phyloP scores from a whole-genome alignment of 2,329 filamentous ascomycete species.

The Macrophomina tecta region DNA sequence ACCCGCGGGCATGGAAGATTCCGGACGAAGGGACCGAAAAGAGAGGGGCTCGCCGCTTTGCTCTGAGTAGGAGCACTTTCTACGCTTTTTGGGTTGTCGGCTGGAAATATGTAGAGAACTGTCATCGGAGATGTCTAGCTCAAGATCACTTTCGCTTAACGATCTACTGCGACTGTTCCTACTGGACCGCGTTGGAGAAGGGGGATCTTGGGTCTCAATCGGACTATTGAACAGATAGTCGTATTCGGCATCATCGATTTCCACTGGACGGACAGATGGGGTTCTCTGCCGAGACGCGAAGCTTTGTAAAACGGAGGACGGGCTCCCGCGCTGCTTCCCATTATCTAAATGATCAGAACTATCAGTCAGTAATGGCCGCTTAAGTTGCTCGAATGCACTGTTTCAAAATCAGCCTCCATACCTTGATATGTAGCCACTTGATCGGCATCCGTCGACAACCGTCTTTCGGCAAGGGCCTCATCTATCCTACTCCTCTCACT shows the following conservation, averaged over 20 bases:
- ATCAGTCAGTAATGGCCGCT: background rate
- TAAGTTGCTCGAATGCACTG: background rate
- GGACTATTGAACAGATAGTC: background rate
- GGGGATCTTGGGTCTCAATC: background rate
- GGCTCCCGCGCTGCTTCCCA: background rate
- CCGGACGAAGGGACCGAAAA: background rate
- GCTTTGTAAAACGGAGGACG: background rate
- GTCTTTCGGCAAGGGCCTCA: background rate
- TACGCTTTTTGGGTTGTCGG: background rate
- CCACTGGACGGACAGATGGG: background rate
- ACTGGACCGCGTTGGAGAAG: background rate
- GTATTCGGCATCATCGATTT: background rate
- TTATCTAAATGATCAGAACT: background rate
- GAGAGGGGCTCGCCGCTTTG: background rate
- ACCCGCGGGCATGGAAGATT: background rate
- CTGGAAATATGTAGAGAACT: background rate
- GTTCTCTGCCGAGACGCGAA: background rate
- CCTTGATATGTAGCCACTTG: background rate
- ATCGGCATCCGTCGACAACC: background rate
- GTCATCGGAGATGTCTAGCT: background rate
- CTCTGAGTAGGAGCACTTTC: background rate
- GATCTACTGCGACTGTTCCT: background rate
- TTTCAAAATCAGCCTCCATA: background rate
- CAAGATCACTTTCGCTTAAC: background rate
- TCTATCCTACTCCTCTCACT: background rate